Evolutionary conservation across 169 alveolate species (phyloP).

Genomic region (Babesia ovata): DNA sequence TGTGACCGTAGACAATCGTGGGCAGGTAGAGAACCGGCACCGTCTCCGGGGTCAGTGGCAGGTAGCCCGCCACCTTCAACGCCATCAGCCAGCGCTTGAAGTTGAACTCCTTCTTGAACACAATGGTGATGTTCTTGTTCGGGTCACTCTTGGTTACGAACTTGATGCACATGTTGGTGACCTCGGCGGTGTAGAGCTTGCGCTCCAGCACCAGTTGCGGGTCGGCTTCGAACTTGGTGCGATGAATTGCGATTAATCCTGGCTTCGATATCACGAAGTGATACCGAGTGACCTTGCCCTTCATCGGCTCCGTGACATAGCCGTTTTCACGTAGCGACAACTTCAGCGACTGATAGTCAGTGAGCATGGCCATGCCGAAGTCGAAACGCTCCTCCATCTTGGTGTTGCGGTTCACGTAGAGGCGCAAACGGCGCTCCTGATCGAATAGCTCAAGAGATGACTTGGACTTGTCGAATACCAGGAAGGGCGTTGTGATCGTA

Average conservation of each 20-base stretch:
- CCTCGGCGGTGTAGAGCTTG: conserved; percentile 60
- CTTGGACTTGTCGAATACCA: conserved; percentile 65
- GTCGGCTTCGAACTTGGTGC: conserved; percentile 66
- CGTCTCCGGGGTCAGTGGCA: conserved; percentile 47
- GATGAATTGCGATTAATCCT: conserved; percentile 68
- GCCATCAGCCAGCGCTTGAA: conserved; percentile 76
- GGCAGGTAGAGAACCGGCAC: conserved; percentile 68
- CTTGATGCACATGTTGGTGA: conserved; percentile 46
- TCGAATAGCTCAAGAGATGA: conserved; percentile 48
- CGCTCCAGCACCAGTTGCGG: conserved; percentile 67
- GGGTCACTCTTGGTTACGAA: conserved; percentile 52
- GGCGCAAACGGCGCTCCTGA: conserved; percentile 67
- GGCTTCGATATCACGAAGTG: conserved; percentile 71
- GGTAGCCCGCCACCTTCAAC: conserved; percentile 71
- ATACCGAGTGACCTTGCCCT: conserved; percentile 47
- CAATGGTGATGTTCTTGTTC: conserved; percentile 15
- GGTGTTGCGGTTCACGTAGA: conserved; percentile 70
- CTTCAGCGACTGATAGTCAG: conserved; percentile 55
- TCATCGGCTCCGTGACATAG: conserved; percentile 30
- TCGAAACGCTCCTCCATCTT: conserved; percentile 76
- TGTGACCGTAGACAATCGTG: conserved; percentile 72
- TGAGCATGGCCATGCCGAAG: conserved; percentile 67
- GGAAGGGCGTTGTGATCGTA: conserved; percentile 55
- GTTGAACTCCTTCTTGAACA: conserved; percentile 55
- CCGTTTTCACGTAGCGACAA: conserved; percentile 12